Evolutionary conservation across 257 asterid species (phyloP).

Genomic region (Solanum chiquidenum): DNA sequence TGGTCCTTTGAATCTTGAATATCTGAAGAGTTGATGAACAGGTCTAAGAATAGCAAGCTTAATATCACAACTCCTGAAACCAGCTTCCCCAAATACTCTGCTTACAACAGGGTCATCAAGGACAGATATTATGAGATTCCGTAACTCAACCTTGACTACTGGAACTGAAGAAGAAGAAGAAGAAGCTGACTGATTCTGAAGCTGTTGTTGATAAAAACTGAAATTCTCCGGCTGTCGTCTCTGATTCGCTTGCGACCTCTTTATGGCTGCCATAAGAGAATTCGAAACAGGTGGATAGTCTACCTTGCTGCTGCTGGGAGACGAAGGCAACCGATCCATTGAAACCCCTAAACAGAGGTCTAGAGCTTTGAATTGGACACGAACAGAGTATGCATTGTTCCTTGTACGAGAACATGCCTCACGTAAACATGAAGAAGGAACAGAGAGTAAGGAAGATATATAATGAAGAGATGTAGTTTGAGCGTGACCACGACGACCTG

Average conservation of each 20-base stretch:
- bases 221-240: constrained; percentile 80
- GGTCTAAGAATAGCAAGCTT: constrained; percentile 62
- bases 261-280: constrained; percentile 86
- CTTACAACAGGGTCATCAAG: constrained; percentile 91
- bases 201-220: constrained; percentile 52
- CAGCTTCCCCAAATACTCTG: constrained; percentile 81
- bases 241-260: constrained; percentile 81
- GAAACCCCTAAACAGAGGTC: constrained; percentile 71
- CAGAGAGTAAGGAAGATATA: constrained; percentile 62
- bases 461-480: constrained; percentile 93
- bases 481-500: constrained; percentile 79
- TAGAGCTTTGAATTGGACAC: constrained; percentile 77
- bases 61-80: constrained; percentile 70
- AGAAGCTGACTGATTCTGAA: constrained; percentile 15
- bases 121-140: constrained; percentile 53
- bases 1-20: constrained; percentile 50
- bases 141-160: constrained; percentile 72
- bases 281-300: constrained; percentile 83
- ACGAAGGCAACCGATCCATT: constrained; percentile 58
- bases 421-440: constrained; percentile 60
- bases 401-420: constrained; percentile 73
- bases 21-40: constrained; percentile 40
- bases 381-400: constrained; percentile 47
- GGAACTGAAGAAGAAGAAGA: constrained; percentile 43
- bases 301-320: constrained; percentile 13